Evolutionary conservation across 202 grass and related monocot species (phyloP), one percentile per base, ranked within the genome.

Genomic region (Panicum hallii): DNA sequence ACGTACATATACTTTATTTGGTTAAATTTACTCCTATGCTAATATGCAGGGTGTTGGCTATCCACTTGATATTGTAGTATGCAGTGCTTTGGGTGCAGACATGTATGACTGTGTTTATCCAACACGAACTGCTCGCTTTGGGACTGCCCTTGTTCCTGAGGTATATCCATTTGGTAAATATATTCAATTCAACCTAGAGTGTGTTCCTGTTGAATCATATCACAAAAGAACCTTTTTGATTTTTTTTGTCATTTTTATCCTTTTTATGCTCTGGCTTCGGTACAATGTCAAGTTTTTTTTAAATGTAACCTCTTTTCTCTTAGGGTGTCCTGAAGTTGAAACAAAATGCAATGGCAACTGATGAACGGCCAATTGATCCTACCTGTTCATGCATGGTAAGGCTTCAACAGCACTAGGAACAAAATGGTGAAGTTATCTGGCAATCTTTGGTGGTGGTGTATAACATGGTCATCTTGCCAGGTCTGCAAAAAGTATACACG

Each of bases 61-160:
- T 94, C 93, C 96, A 78, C 91, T 99, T 89, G 93, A 99, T 92
- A 94, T 99, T 89, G 90, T 96, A 74, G 91, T 99, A 50, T 99
- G 96, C 79, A 99, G 96, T 87, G 96, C 96, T 82, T 83, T 99
- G 79, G 96, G 96, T 87, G 93, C 96, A 89, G 90, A 95, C 74
- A 97, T 93, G 92, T 97, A 94, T 76, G 92, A 98, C 46, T 95
- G 90, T 89, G 95, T 99, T 30, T 99, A 99, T 88, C 96, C 91
- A 40, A 99, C 93, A 78, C 74, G 91, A 42, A 96, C 93, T 80
- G 91, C 90, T 92, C 93, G 96, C 30, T 99, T 96, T 90, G 96
- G 96, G 61, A 90, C 93, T 7, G 91, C 96, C 64, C 90, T 99
- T 66, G 85, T 99, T 72, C 96, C 91, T 85, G 90, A 96, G 93